Base-by-base conservation (phyloP, 2,329 filamentous ascomycete species). In the Cladosporium austrohemisphaericum region DNA sequence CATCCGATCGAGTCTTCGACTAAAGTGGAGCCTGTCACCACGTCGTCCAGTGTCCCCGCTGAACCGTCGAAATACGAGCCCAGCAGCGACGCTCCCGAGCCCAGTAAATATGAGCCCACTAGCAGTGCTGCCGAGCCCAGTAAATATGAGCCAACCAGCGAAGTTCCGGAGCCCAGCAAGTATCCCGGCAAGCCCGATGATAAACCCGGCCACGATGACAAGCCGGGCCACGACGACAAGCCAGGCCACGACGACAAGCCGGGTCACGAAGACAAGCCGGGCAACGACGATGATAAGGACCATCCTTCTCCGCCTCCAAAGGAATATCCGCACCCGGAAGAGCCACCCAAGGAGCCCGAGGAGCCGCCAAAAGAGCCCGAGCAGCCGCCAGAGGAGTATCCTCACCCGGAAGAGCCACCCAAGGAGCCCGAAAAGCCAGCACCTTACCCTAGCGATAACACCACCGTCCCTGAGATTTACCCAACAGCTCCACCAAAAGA, bases 401-500 rank as follows among this genome's bases (percentile, higher is more conserved):
- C n/a, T n/a, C n/a, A 31, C 5, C 29, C 29, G 4, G 32, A 18
- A 9, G 32, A 35, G 32, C 32, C 32, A 18, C 5, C n/a, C 9
- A 25, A 40, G 37, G 37, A 40, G 37, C 37, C 32, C 16, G 16
- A 16, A 14, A 36, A 36, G 4, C 41, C 41, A 5, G 20, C 18
- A 16, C 41, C 41, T 8, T 45, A 45, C 33, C 31, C 43, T 18
- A 46, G 10, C 5, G 32, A n/a, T 32, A 46, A 36, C 32, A 47
- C 33, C 3, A 31, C 44, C 5, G 5, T 23, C 9, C 32, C 31
- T 5, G 32, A 28, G 3, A 11, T 11, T 9, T n/a, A n/a, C n/a
- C 44, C 44, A 14, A 37, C 32, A 14, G 19, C 16, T n/a, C 44
- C 44, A 11, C 36, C 19, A n/a, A 25, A 38, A n/a, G 14, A 33